A percentile compares a stretch with the other conserved stretches of the same genome.
Conservation (phyloP, 164 flowering plant species). For the Magnolia kwangsiensis region DNA sequence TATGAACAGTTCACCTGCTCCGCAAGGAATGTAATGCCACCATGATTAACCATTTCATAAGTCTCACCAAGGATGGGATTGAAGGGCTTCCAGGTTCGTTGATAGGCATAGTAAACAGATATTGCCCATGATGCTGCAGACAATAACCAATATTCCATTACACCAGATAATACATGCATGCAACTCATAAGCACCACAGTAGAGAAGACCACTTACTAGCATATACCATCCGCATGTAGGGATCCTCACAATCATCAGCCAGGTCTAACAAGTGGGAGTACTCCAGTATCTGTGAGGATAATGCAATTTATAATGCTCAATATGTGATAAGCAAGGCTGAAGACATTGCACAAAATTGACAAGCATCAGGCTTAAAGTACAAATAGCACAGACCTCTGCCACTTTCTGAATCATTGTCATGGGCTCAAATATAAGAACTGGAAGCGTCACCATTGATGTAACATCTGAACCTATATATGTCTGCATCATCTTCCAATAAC, state of each 20-base stretch:
- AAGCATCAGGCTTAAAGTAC: neutral
- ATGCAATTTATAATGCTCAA: neutral
- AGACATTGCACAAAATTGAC: neutral
- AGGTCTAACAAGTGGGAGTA: conserved; percentile 72
- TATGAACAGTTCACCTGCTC: conserved; percentile 63
- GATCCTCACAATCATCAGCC: conserved; percentile 92
- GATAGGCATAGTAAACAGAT: conserved; percentile 85
- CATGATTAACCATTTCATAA: conserved; percentile 77
- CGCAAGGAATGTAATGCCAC: conserved; percentile 64
- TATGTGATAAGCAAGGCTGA: neutral
- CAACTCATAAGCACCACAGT: conserved; percentile 19
- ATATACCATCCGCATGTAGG: conserved; percentile 83
- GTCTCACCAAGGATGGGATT: conserved; percentile 97
- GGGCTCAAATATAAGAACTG: conserved; percentile 85
- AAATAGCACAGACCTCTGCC: conserved; percentile 59
- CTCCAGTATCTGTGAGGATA: conserved; percentile 68
- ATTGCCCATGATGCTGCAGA: conserved; percentile 80
- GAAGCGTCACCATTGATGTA: conserved; percentile 89
- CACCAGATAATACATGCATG: neutral
- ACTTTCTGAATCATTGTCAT: conserved; percentile 88
- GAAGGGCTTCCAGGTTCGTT: conserved; percentile 89
- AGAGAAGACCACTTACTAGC: conserved; percentile 45
- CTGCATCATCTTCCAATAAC: conserved; percentile 10
- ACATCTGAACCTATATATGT: conserved; percentile 64
- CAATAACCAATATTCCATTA: neutral